Conservation (phyloP, 331 rosid genomes). For the Spiraea crenata region DNA sequence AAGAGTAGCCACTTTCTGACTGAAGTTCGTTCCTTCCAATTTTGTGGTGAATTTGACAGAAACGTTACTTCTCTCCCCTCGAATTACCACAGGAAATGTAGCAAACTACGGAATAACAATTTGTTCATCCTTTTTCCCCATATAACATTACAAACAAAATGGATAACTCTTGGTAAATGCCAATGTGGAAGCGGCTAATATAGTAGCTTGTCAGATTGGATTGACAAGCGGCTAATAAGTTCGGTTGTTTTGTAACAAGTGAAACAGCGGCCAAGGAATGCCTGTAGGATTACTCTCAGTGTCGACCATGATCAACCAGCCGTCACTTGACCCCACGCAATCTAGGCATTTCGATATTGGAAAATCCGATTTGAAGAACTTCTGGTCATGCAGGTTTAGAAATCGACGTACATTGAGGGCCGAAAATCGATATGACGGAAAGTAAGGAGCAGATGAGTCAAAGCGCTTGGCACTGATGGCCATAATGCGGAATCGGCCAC, state of each 20-base stretch:
- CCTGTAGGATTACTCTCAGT: not conserved
- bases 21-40: too few relatives aligned
- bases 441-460: not conserved
- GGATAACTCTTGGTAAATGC: too few relatives aligned
- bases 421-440: not conserved
- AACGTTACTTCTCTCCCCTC: too few relatives aligned
- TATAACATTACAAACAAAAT: too few relatives aligned
- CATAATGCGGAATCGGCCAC: not conserved
- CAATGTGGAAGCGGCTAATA: too few relatives aligned
- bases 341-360: not conserved
- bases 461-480: too few relatives aligned
- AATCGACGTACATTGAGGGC: not conserved
- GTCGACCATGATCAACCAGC: conserved; percentile 1
- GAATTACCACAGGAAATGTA: too few relatives aligned
- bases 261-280: conserved; percentile 2
- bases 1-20: too few relatives aligned
- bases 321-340: not conserved
- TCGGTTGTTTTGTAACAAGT: not conserved
- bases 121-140: too few relatives aligned
- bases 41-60: too few relatives aligned
- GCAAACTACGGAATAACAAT: too few relatives aligned
- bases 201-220: too few relatives aligned
- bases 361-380: not conserved
- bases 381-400: not conserved
- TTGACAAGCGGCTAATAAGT: not conserved